Evolutionary conservation across 352 stramenopile genomes (phyloP), one percentile per base, ranked within the genome.

Genomic region (Phytophthora melonis): DNA sequence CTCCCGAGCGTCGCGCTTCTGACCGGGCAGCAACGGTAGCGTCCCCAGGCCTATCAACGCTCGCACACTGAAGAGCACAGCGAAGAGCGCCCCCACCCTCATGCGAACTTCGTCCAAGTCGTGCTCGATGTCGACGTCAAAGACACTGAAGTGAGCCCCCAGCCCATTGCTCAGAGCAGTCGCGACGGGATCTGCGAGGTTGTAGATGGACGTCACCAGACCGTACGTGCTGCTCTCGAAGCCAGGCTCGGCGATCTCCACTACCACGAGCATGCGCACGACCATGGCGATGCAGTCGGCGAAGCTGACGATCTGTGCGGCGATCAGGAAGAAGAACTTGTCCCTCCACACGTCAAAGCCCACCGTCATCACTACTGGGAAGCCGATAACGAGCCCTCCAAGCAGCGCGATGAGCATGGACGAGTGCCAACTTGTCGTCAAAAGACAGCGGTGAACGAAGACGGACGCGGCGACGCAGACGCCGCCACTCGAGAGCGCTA

Each of bases 181-280:
- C 32, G 86, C 81, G 18, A 93, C 80, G 5, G 88, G 89, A 10
- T 87, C 80, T 5, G 87, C 86, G 27, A 94, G 80, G 66, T 93
- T 96, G 79, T 88, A 85, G 13, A 91, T 81, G 1, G 87, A 93
- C 55, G 89, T 96, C 53, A 94, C 78, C 18, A 94, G 71, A 3
- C 80, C 84, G 65, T 96, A 96, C 5, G 85, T 92, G 23, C 86
- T 88, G 68, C 86, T 93, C 68, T 96, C 89, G n/a, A 88, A 84
- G 1, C 86, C 85, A 6, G 86, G 76, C 58, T 94, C 88, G 3
- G 86, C 83, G 56, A 96, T 91, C 64, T 96, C 82, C 25, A 96
- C 82, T 16, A 91, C 89, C 32, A 92, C 84, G n/a, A 92, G 79
- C 59, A 91, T 89, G 9, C 83, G 75, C n/a, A 94, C 78, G 62